phyloP scores from a whole-genome alignment of 1,284 basidiomycete species.

The Grifola frondosa region DNA sequence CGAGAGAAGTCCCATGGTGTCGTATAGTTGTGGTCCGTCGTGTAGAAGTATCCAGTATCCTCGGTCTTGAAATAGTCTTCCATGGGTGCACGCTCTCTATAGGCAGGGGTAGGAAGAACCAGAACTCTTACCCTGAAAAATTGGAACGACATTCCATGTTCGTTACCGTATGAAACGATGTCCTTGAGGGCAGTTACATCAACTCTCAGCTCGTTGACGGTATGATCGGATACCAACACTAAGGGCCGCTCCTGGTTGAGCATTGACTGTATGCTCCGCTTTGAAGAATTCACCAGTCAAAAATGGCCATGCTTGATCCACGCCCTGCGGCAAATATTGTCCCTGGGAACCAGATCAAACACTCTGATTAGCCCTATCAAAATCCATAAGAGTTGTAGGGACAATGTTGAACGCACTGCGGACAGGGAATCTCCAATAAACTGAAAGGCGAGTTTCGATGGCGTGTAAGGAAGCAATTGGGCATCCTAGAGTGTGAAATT shows the following conservation, averaged over 20 bases:
- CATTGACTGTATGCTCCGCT: slow-evolving; percentile 50
- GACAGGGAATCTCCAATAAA: slow-evolving; percentile 62
- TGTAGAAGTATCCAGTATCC: slow-evolving; percentile 54
- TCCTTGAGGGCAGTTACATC: slow-evolving; percentile 47
- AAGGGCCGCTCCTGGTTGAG: slow-evolving; percentile 54
- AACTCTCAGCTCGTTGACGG: too few species aligned
- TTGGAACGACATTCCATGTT: slow-evolving; percentile 52
- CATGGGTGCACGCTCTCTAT: too few species aligned
- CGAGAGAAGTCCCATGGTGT: slow-evolving; percentile 55
- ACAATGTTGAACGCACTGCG: slow-evolving; percentile 43
- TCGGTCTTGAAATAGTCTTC: slow-evolving; percentile 45
- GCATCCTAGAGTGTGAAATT: slow-evolving; percentile 42
- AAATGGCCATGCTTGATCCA: slow-evolving; percentile 60
- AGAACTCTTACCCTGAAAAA: slow-evolving; percentile 43
- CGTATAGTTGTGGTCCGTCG: slow-evolving; percentile 56
- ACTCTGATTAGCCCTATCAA: slow-evolving; percentile 7
- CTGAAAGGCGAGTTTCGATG: slow-evolving; percentile 48
- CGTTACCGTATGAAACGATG: slow-evolving; percentile 55
- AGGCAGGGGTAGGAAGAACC: background rate
- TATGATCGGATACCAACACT: slow-evolving; percentile 42
- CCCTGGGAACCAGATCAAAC: slow-evolving; percentile 36
- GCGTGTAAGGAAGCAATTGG: slow-evolving; percentile 43
- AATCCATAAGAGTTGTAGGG: background rate
- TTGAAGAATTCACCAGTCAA: slow-evolving; percentile 51
- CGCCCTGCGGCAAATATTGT: slow-evolving; percentile 50